Conservation (phyloP, 495 filamentous ascomycete genomes). For the Lasiosphaeria miniovina region DNA sequence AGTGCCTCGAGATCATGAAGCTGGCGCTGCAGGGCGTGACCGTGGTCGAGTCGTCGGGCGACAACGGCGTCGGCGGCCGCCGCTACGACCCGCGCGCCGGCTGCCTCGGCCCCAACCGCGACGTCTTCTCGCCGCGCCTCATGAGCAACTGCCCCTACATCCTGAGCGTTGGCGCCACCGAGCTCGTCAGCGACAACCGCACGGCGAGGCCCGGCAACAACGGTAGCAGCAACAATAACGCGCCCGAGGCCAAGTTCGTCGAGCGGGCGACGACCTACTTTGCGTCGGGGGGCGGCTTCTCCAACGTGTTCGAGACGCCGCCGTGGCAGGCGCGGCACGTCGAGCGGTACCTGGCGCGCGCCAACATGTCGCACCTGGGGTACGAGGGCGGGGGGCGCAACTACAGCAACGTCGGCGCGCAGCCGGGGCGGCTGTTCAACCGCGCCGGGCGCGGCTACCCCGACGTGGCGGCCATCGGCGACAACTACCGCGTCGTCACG, state of each 20-base stretch:
- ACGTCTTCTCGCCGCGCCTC: conserved; percentile 25
- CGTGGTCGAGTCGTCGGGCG: conserved; percentile 59
- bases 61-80: conserved; percentile 55
- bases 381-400: conserved; percentile 31
- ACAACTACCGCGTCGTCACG: conserved; percentile 51
- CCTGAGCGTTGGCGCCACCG: conserved; percentile 32
- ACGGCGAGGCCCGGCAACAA: conserved; percentile 4
- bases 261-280: conserved; percentile 46
- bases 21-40: conserved; percentile 62
- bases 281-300: conserved; percentile 64
- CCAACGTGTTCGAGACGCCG: conserved; percentile 61
- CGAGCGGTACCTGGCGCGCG: conserved; percentile 48
- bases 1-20: conserved; percentile 55
- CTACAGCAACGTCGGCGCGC: conserved; percentile 17
- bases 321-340: conserved; percentile 57
- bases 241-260: conserved; percentile 42
- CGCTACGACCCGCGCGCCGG: conserved; percentile 27
- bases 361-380: conserved; percentile 38
- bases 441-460: conserved; percentile 60
- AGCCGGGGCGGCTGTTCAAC: conserved; percentile 52
- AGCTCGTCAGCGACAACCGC: conserved; percentile 17
- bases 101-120: conserved; percentile 17
- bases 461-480: conserved; percentile 64
- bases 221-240: conserved; percentile 23
- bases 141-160: conserved; percentile 40